Evolutionary conservation across 768 basidiomycete species (phyloP), one percentile per base, ranked within the genome.

Genomic region (Phlegmacium glaucopus): DNA sequence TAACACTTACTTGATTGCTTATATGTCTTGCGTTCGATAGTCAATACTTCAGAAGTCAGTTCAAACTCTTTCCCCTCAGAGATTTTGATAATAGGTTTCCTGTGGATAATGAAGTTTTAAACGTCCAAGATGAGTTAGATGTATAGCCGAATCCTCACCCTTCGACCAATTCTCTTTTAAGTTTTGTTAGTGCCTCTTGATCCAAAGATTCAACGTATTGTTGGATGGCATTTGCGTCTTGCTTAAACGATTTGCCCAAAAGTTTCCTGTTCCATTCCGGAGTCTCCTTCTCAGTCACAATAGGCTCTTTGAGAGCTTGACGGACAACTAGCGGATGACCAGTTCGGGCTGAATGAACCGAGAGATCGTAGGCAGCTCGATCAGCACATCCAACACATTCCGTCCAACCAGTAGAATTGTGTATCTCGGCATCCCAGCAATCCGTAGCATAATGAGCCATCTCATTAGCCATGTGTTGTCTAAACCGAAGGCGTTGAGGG

Each of bases 401-500:
- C 44, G 92, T 95, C 96, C 96, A 99, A 52, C 85, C 86, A 36
- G 68, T 76, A 41, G 90, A 88, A 45, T 90, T 93, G 52, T 93
- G 79, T 54, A 98, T 97, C 72, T 99, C 96, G 36, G 94, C 96
- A 63, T 99, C 96, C 96, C 96, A 99, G 68, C 96, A 99, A 70
- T 98, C 95, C 32, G 93, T 82, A 45, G 96, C 95, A 65, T 99
- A 99, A 67, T 98, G 96, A 1, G 96, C 96, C 95, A 98, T 98
- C 75, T 98, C 96, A 70, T 98, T 99, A 30, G 71, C 79, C 96
- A 98, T 98, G 66, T 99, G 96, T 62, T 99, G 96, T 28, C 96
- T 78, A 80, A 97, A 98, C 44, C 96, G 82, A 53, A 97, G 72
- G 7, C 93, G 81, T 39, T 62, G 52, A 11, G 86, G 83, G 72